Percentiles rank a stretch among this genome's conserved stretches.
These are phyloP conservation scores for Candida jianshihensis DNA, from an alignment of 805 yeast genomes.

Conservation along the genomic window DNA sequence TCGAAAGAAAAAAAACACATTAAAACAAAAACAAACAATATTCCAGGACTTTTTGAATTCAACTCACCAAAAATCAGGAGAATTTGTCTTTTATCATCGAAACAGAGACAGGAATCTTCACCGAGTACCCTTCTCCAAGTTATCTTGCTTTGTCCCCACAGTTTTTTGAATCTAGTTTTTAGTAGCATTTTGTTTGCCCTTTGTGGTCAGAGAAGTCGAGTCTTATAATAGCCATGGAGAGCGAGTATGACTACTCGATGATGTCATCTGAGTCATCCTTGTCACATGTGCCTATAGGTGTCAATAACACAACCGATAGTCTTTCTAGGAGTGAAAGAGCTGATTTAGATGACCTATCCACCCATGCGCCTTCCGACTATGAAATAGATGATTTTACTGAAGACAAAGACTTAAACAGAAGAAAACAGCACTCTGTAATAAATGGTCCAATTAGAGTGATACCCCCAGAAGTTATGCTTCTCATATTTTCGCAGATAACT, in stretches of 20 bases:
- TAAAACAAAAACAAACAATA: too few relatives aligned
- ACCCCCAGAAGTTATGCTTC: slow-evolving; percentile 53
- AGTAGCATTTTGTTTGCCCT: too few relatives aligned
- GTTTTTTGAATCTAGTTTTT: too few relatives aligned
- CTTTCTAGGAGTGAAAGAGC: neutral
- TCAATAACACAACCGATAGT: neutral
- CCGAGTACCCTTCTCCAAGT: too few relatives aligned
- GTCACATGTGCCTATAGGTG: neutral
- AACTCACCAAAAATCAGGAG: too few relatives aligned
- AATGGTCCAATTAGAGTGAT: slow-evolving; percentile 24
- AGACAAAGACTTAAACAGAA: neutral
- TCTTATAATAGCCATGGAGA: neutral
- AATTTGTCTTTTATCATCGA: too few relatives aligned
- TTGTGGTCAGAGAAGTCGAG: neutral
- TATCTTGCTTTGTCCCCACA: too few relatives aligned
- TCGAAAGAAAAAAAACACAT: too few relatives aligned
- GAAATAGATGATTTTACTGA: neutral
- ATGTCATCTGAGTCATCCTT: neutral
- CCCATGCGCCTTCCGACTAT: neutral
- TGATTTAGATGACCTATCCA: neutral
- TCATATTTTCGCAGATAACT: slow-evolving; percentile 58
- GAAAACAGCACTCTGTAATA: neutral
- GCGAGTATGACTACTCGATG: neutral
- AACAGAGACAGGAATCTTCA: too few relatives aligned
- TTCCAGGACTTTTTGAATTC: too few relatives aligned